These are phyloP conservation scores for Sugiyamaella japonica DNA, from an alignment of 1,139 yeast species.

Conservation along the genomic window DNA sequence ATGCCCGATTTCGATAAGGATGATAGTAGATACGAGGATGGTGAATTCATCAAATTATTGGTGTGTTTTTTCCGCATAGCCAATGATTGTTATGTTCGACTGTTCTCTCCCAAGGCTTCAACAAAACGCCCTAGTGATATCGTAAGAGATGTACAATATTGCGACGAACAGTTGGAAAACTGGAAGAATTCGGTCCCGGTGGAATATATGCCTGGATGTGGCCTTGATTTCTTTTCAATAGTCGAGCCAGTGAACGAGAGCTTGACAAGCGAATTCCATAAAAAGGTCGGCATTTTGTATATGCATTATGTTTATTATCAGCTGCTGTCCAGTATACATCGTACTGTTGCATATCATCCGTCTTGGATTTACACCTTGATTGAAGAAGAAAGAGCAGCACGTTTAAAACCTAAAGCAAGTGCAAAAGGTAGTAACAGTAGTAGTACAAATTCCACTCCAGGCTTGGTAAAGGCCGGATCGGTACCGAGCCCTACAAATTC, in stretches of 20 bases:
- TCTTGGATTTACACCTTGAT: constrained; percentile 31
- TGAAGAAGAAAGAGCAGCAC: constrained; percentile 18
- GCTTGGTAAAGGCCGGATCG: background rate
- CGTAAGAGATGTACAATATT: constrained; percentile 32
- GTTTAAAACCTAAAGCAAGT: background rate
- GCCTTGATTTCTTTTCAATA: constrained; percentile 7
- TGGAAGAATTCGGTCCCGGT: constrained; percentile 38
- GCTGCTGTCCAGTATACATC: constrained; percentile 31
- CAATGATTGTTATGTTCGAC: constrained; percentile 32
- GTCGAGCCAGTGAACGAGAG: constrained; percentile 6
- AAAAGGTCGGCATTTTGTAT: constrained; percentile 20
- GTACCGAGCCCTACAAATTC: background rate
- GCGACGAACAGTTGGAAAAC: constrained; percentile 37
- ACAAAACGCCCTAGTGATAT: constrained; percentile 34
- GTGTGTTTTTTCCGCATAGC: constrained; percentile 31
- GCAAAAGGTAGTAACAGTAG: constrained; percentile 1
- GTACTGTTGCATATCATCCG: constrained; percentile 38
- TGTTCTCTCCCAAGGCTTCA: constrained; percentile 39
- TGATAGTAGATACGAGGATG: constrained; percentile 14
- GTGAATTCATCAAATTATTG: constrained; percentile 18
- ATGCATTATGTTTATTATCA: constrained; percentile 33
- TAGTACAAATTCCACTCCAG: constrained; percentile 4
- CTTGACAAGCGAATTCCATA: constrained; percentile 9
- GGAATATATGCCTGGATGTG: constrained; percentile 32
- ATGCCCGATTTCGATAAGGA: constrained; percentile 23